Conservation (phyloP, 2,329 filamentous ascomycete species). For the Ophiostoma tasmaniense region DNA sequence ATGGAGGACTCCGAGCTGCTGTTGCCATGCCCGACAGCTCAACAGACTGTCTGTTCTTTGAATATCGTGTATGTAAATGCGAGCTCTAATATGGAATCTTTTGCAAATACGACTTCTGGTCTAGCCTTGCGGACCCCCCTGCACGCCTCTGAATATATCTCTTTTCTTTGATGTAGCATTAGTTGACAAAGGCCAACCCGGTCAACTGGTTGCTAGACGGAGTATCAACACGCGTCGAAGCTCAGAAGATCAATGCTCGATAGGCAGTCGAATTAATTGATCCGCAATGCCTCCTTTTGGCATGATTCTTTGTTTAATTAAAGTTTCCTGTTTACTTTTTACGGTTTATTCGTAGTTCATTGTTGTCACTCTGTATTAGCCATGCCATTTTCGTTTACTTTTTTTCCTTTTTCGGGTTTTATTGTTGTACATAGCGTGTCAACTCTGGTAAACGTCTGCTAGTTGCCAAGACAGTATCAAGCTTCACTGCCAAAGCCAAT, state of each 20-base stretch:
- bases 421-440: neutral
- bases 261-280: neutral
- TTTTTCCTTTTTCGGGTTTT: neutral
- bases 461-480: neutral
- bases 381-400: neutral
- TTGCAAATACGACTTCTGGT: neutral
- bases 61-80: neutral
- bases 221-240: neutral
- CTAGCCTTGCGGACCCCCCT: neutral
- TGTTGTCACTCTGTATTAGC: too few relatives aligned
- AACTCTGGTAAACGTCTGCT: neutral
- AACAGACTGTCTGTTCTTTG: neutral
- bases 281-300: neutral
- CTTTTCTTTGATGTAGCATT: neutral
- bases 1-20: neutral
- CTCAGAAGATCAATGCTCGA: neutral
- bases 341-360: too few relatives aligned
- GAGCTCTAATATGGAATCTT: neutral
- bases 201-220: neutral
- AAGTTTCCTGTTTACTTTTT: too few relatives aligned
- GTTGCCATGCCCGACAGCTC: neutral
- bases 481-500: neutral
- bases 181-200: neutral
- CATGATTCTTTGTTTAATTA: neutral
- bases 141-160: neutral